These are phyloP conservation scores for Dendrobium huoshanense DNA, from an alignment of 106 monocot genomes.

Conservation along the genomic window DNA sequence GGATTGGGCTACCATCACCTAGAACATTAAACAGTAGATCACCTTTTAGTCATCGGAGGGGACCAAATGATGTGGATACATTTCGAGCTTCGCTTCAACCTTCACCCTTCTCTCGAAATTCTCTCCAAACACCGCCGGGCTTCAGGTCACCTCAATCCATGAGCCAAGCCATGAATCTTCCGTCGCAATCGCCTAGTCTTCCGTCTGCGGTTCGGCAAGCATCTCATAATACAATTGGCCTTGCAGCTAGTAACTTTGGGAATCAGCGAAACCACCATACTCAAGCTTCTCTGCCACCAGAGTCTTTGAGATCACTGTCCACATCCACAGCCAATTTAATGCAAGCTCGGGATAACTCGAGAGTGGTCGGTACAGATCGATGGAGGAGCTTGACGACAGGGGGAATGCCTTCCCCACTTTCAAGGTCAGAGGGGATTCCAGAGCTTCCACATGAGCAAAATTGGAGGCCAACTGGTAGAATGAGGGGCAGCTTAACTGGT, in stretches of 20 bases:
- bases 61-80: not conserved
- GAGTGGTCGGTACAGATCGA: not conserved
- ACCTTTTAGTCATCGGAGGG: slow-evolving; percentile 3
- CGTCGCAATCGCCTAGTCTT: not conserved
- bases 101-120: slow-evolving; percentile 3
- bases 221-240: not conserved
- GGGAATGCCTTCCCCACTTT: not conserved
- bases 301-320: slow-evolving; percentile 1
- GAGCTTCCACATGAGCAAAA: slow-evolving; percentile 35
- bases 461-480: slow-evolving; percentile 78
- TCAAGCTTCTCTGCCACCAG: slow-evolving; percentile 4
- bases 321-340: not conserved
- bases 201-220: not conserved
- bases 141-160: slow-evolving; percentile 12
- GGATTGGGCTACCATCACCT: slow-evolving; percentile 23
- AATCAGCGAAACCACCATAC: not conserved
- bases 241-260: not conserved
- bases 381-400: slow-evolving; percentile 9
- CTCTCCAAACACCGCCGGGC: not conserved
- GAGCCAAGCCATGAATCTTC: not conserved
- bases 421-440: slow-evolving; percentile 2
- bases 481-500: slow-evolving; percentile 82
- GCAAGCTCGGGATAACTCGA: not conserved
- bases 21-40: slow-evolving; percentile 8
- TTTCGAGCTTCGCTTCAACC: slow-evolving; percentile 11